Conservation (phyloP, 2,329 filamentous ascomycete species). For the Nemania abortiva region DNA sequence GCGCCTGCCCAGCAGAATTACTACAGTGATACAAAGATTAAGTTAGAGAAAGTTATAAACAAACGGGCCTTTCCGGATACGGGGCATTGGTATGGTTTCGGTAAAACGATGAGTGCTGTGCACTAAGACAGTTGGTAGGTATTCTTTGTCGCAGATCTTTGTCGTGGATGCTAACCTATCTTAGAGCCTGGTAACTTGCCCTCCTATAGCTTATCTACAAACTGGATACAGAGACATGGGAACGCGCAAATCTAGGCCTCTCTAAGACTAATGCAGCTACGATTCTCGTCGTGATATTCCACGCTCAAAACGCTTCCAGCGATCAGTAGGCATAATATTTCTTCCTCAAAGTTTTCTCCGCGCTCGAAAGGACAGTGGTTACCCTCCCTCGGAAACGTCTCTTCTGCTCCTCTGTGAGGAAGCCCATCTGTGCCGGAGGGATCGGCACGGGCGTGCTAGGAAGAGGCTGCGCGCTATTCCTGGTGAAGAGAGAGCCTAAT, state of each 20-base stretch:
- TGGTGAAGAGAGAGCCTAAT: conserved; percentile 42
- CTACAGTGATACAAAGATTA: neutral
- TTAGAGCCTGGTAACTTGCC: too few species aligned
- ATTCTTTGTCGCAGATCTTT: neutral
- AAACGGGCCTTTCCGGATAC: neutral
- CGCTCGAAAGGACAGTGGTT: neutral
- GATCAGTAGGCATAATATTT: neutral
- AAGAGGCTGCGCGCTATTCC: conserved; percentile 42
- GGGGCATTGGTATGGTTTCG: neutral
- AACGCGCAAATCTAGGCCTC: neutral
- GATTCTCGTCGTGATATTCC: neutral
- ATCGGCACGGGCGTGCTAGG: conserved; percentile 23
- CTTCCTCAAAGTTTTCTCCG: neutral
- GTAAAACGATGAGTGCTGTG: neutral
- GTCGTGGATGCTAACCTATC: neutral
- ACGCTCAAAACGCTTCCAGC: neutral
- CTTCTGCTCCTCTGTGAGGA: conserved; percentile 2
- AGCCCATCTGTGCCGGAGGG: conserved; percentile 14
- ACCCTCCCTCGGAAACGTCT: neutral
- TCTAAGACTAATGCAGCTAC: neutral
- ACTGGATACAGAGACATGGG: neutral
- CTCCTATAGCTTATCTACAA: neutral
- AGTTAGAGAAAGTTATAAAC: neutral
- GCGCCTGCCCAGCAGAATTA: neutral
- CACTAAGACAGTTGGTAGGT: neutral